These are phyloP conservation scores for Sarocladium strictum DNA, from an alignment of 2,329 filamentous ascomycete species.

Conservation along the genomic window DNA sequence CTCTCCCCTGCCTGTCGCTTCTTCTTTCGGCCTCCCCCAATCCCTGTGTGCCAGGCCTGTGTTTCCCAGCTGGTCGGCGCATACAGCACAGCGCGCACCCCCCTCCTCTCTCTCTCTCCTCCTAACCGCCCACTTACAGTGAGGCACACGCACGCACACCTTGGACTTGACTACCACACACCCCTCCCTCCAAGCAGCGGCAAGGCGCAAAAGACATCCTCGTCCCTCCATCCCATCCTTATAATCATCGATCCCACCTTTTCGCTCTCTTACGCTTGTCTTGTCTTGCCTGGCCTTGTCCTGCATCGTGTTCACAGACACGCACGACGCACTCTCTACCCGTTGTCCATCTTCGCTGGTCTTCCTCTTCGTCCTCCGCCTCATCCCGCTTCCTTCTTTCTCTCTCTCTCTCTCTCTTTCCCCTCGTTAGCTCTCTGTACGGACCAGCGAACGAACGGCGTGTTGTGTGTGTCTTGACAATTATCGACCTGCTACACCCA, in stretches of 20 bases:
- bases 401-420: background rate
- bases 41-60: background rate
- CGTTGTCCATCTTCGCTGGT: slow-evolving; percentile 3
- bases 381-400: background rate
- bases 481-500: background rate
- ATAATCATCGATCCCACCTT: slow-evolving; percentile 10
- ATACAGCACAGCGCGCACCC: background rate
- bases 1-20: slow-evolving; percentile 3
- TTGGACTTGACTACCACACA: background rate
- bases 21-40: background rate
- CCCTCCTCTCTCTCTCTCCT: background rate
- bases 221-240: slow-evolving; percentile 3
- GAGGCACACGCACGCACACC: background rate
- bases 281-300: background rate
- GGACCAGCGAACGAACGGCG: background rate
- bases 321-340: slow-evolving; percentile 4
- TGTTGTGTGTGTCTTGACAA: background rate
- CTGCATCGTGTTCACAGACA: slow-evolving; percentile 8
- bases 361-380: background rate
- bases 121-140: slow-evolving; percentile 3
- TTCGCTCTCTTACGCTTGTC: background rate
- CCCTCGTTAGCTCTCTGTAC: too few relatives aligned
- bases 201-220: slow-evolving; percentile 4
- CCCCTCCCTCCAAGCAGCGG: slow-evolving; percentile 2
- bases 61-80: slow-evolving; percentile 8